Evolutionary conservation across 1,284 basidiomycete species (phyloP).

Genomic region (Schizophyllum amplum): DNA sequence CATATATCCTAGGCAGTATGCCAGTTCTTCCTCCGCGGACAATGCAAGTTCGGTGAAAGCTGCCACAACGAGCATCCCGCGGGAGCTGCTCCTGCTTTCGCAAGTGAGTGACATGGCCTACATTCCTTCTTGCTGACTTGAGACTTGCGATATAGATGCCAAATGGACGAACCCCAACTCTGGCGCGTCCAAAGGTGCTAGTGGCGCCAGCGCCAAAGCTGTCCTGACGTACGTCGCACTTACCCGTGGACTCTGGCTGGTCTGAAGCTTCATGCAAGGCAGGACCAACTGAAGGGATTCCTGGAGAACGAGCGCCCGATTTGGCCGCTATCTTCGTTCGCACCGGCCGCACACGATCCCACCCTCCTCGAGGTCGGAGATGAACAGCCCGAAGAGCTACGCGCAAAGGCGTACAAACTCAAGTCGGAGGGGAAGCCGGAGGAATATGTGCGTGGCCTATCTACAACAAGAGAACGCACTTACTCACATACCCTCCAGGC

Average conservation of each 20-base stretch:
- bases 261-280: conserved; percentile 28
- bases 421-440: conserved; percentile 45
- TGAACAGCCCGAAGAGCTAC: conserved; percentile 75
- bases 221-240: conserved; percentile 10
- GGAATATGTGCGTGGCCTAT: conserved; percentile 57
- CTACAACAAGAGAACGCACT: conserved; percentile 12
- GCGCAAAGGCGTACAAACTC: conserved; percentile 59
- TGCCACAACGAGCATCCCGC: conserved; percentile 66
- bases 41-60: conserved; percentile 58
- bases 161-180: neutral
- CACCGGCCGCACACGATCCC: conserved; percentile 69
- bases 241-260: neutral
- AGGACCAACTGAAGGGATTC: conserved; percentile 54
- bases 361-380: conserved; percentile 65
- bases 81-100: conserved; percentile 26
- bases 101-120: conserved; percentile 25
- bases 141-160: conserved; percentile 10
- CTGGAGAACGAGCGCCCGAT: conserved; percentile 55
- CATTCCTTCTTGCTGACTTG: conserved; percentile 4
- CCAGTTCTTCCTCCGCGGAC: conserved; percentile 56
- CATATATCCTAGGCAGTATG: conserved; percentile 32
- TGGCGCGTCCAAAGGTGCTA: conserved; percentile 16
- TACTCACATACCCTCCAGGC: conserved; percentile 25
- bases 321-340: conserved; percentile 83
- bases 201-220: conserved; percentile 12